phyloP scores from a whole-genome alignment of 1,139 yeast species.

The Saccharomyces hybrid region DNA sequence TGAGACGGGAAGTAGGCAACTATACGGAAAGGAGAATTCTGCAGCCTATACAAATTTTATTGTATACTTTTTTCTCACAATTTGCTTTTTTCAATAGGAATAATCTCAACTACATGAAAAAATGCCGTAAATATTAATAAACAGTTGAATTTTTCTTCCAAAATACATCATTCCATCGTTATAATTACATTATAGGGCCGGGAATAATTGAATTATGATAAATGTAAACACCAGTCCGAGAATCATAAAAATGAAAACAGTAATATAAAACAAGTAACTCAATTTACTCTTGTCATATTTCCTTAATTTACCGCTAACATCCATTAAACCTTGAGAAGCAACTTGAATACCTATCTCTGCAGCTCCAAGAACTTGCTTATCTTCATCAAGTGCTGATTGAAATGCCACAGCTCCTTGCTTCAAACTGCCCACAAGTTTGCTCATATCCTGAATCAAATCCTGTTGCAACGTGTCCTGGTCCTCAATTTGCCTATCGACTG shows the following conservation, averaged over 20 bases:
- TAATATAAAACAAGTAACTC: slow-evolving; percentile 31
- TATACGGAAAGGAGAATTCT: no score
- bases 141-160: no score
- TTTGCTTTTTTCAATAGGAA: no score
- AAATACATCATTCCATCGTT: neutral
- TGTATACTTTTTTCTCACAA: no score
- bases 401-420: slow-evolving; percentile 36
- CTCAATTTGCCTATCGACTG: slow-evolving; percentile 32
- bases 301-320: slow-evolving; percentile 27
- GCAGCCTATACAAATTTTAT: no score
- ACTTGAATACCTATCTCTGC: slow-evolving; percentile 36
- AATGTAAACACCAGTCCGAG: slow-evolving; percentile 30
- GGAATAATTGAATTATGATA: slow-evolving; percentile 33
- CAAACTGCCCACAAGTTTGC: slow-evolving; percentile 31
- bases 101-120: no score
- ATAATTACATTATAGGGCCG: slow-evolving; percentile 30
- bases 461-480: slow-evolving; percentile 34
- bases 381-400: slow-evolving; percentile 34
- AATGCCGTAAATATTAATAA: neutral
- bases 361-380: slow-evolving; percentile 33
- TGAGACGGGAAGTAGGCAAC: no score
- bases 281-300: slow-evolving; percentile 30
- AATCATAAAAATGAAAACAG: slow-evolving; percentile 25
- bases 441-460: slow-evolving; percentile 33
- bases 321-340: slow-evolving; percentile 31